Conservation (phyloP, 2,329 filamentous ascomycete species). For the Aspergillus ochraceoroseus region DNA sequence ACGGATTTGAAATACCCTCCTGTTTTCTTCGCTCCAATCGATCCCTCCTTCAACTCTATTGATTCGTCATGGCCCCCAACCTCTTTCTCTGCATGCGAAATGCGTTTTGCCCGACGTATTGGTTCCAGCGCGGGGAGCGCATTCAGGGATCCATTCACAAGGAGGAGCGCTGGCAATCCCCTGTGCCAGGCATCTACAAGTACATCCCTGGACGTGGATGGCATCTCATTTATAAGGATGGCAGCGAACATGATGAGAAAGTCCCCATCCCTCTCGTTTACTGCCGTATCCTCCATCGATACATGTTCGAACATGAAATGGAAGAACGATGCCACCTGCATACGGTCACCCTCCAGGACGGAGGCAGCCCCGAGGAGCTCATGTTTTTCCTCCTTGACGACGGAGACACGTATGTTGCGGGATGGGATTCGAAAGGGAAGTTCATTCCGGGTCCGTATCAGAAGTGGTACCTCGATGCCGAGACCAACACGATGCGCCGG, state of each 20-base stretch:
- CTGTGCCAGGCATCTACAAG: constrained; percentile 48
- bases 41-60: constrained; percentile 6
- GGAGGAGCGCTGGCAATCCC: constrained; percentile 48
- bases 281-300: constrained; percentile 48
- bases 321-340: constrained; percentile 45
- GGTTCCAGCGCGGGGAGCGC: constrained; percentile 44
- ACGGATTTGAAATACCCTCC: constrained; percentile 8
- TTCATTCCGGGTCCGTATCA: constrained; percentile 50
- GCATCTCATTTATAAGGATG: constrained; percentile 46
- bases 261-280: constrained; percentile 42
- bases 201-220: constrained; percentile 49
- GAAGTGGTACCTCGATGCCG: constrained; percentile 46
- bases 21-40: constrained; percentile 1
- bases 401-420: constrained; percentile 47
- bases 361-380: constrained; percentile 37
- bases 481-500: constrained; percentile 36
- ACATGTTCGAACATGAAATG: constrained; percentile 48
- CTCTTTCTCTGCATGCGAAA: constrained; percentile 48
- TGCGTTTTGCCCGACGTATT: constrained; percentile 47
- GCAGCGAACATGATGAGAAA: constrained; percentile 32
- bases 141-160: constrained; percentile 38
- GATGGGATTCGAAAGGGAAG: constrained; percentile 48
- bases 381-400: constrained; percentile 50
- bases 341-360: constrained; percentile 36
- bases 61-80: constrained; percentile 51